Conservation (phyloP, 2,329 filamentous ascomycete species). For the Scedosporium apiospermum region DNA sequence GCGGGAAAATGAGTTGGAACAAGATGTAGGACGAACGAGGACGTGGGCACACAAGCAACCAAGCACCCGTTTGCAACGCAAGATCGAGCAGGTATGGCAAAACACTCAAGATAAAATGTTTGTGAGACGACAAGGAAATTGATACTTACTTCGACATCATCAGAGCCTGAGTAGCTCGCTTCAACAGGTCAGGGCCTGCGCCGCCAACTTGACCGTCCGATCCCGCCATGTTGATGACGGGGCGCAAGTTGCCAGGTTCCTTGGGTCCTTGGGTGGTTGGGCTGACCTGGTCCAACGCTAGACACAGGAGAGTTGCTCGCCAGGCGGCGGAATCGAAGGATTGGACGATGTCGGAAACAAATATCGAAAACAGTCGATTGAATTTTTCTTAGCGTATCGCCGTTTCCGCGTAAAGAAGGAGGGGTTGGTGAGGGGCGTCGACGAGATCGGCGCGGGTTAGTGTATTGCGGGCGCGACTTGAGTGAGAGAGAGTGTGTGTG, state of each 20-base stretch:
- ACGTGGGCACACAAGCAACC: not conserved
- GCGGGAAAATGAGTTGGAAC: not conserved
- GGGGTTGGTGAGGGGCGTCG: not conserved
- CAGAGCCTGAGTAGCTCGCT: conserved; percentile 53
- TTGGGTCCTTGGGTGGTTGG: not conserved
- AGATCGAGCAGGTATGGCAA: conserved; percentile 8
- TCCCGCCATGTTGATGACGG: conserved; percentile 34
- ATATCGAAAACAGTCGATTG: not conserved
- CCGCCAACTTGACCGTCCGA: conserved; percentile 31
- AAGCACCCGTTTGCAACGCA: conserved; percentile 1
- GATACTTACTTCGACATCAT: conserved; percentile 51
- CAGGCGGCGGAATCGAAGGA: not conserved
- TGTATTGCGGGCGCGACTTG: not conserved
- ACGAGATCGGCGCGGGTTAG: not conserved
- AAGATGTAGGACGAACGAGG: not conserved
- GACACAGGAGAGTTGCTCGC: not conserved
- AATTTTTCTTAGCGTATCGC: not conserved
- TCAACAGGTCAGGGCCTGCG: conserved; percentile 46
- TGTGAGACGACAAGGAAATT: conserved; percentile 13
- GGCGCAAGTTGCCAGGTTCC: not conserved
- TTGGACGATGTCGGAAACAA: not conserved
- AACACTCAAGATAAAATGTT: conserved; percentile 10
- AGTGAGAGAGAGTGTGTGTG: not conserved
- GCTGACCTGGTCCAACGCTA: not conserved
- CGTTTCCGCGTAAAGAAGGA: not conserved